A percentile compares a stretch with the other conserved stretches of the same genome.
Conservation (phyloP, 202 grass and related monocot genomes). For the Schoenoplectus tabernaemontani region DNA sequence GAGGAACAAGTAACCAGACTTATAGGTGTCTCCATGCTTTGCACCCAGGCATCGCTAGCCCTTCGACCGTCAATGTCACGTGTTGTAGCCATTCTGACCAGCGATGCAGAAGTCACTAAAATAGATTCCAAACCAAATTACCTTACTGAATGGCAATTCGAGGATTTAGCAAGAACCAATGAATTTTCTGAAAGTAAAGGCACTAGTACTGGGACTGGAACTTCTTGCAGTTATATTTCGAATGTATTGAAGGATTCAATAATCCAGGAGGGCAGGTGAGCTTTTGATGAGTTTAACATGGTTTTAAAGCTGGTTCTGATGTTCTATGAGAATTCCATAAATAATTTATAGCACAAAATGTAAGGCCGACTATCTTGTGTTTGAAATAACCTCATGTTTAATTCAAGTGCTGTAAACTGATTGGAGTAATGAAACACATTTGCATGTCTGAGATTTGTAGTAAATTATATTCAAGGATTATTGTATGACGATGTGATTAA, state of each 20-base stretch:
- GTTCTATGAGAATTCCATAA: not conserved
- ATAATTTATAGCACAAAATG: not conserved
- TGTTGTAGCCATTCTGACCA: conserved; percentile 56
- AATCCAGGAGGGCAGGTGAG: conserved; percentile 3
- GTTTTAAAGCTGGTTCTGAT: not conserved
- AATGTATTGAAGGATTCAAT: not conserved
- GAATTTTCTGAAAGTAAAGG: conserved; percentile 21
- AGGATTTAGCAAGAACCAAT: conserved; percentile 25
- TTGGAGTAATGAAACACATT: not conserved
- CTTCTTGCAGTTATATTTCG: conserved; percentile 1
- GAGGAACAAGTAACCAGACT: conserved; percentile 36
- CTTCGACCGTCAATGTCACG: conserved; percentile 72
- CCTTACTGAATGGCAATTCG: conserved; percentile 77
- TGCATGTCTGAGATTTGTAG: not conserved
- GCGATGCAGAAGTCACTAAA: conserved; percentile 35
- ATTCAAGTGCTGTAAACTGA: not conserved
- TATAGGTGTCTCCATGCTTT: conserved; percentile 63
- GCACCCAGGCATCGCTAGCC: conserved; percentile 58
- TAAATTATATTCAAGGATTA: not conserved
- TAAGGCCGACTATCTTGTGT: not conserved
- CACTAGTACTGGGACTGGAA: not conserved
- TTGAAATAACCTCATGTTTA: not conserved
- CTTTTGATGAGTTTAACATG: not conserved
- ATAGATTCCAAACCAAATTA: conserved; percentile 60
- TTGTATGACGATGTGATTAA: not conserved